Evolutionary conservation across 306 rosid genomes (phyloP).

Genomic region (Abrus precatorius): DNA sequence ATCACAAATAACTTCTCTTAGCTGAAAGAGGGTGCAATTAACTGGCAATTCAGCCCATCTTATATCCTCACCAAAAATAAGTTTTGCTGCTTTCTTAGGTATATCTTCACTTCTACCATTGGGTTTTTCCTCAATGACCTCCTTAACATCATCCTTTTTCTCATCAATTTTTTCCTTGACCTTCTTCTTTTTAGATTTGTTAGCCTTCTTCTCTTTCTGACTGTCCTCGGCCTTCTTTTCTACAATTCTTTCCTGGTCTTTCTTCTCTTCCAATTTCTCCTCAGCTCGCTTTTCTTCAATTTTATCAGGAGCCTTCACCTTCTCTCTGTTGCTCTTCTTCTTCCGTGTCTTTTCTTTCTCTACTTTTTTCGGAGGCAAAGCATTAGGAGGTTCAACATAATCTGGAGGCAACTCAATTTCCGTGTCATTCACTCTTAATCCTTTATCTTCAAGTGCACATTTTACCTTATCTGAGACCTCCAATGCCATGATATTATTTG

Average conservation of each 20-base stretch:
- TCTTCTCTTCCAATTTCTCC: constrained; percentile 46
- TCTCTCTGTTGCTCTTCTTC: constrained; percentile 67
- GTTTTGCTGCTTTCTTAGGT: constrained; percentile 71
- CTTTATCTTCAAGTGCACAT: constrained; percentile 67
- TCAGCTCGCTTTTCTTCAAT: constrained; percentile 42
- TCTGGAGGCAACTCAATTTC: constrained; percentile 79
- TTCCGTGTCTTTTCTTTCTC: constrained; percentile 67
- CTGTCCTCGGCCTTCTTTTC: constrained; percentile 32
- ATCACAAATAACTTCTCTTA: constrained; percentile 70
- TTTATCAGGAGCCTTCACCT: constrained; percentile 47
- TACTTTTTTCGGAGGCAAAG: constrained; percentile 45
- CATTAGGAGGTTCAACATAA: constrained; percentile 67
- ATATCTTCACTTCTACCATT: constrained; percentile 53
- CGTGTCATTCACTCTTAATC: constrained; percentile 64
- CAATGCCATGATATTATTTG: constrained; percentile 82
- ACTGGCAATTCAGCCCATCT: constrained; percentile 79
- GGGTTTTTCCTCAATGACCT: constrained; percentile 71
- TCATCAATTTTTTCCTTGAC: constrained; percentile 57
- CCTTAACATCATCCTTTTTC: constrained; percentile 71
- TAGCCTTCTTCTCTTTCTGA: constrained; percentile 38
- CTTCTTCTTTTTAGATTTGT: constrained; percentile 54
- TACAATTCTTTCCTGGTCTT: constrained; percentile 37
- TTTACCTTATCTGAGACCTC: constrained; percentile 80
- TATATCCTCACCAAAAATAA: constrained; percentile 90
- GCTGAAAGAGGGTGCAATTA: constrained; percentile 76